Percentiles rank a stretch among this genome's conserved stretches.
Conservation (phyloP, 129 eudicot genomes). For the Ambrosia artemisiifolia region DNA sequence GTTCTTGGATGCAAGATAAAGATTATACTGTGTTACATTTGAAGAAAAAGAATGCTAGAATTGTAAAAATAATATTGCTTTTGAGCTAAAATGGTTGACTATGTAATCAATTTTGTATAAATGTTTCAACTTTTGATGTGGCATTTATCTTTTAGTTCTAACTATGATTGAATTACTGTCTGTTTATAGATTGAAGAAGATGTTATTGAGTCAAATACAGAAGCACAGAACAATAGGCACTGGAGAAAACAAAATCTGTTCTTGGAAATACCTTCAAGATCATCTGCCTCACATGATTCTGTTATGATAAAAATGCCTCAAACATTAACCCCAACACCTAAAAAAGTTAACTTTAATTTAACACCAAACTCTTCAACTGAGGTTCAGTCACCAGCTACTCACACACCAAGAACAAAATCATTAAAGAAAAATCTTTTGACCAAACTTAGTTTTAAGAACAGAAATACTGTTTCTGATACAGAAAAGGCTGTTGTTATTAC, state of each 20-base stretch:
- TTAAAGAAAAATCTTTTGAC: constrained; percentile 53
- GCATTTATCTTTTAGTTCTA: constrained; percentile 1
- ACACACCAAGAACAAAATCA: constrained; percentile 50
- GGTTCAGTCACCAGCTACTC: constrained; percentile 54
- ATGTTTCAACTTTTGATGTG: background rate
- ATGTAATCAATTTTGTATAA: background rate
- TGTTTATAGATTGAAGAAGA: constrained; percentile 39
- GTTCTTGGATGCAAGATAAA: constrained; percentile 26
- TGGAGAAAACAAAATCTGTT: constrained; percentile 67
- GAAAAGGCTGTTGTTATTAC: constrained; percentile 39
- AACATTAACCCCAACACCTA: constrained; percentile 74
- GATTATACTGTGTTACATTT: background rate
- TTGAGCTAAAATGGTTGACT: background rate
- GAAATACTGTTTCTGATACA: constrained; percentile 48
- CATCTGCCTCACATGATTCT: constrained; percentile 49
- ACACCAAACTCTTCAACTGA: constrained; percentile 57
- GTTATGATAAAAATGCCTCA: constrained; percentile 60
- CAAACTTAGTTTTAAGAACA: constrained; percentile 55
- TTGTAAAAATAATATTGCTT: background rate
- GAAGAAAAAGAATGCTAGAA: constrained; percentile 5
- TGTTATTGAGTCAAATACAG: constrained; percentile 37
- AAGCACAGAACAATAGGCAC: constrained; percentile 45
- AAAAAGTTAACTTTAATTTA: constrained; percentile 67
- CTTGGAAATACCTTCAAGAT: constrained; percentile 81
- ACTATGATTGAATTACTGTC: background rate